Evolutionary conservation across 1,284 basidiomycete genomes (phyloP).

Genomic region (Cutaneotrichosporon curvatum): DNA sequence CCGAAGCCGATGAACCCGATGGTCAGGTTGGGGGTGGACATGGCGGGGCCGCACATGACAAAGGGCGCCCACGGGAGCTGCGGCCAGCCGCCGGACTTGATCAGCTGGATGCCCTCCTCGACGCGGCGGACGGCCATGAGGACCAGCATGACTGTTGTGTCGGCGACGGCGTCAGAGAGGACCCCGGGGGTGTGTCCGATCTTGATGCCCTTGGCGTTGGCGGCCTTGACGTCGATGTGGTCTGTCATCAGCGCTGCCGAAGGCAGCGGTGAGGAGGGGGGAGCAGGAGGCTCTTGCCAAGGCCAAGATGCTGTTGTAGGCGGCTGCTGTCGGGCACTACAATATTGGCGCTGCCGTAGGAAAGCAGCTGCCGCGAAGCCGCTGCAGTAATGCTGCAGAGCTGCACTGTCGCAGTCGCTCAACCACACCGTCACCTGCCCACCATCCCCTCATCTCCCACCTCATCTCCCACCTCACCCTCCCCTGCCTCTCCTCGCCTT

Average conservation of each 20-base stretch:
- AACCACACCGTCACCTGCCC: too few species aligned
- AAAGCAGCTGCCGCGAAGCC: too few species aligned
- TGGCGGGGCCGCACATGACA: constrained; percentile 45
- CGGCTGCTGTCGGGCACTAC: too few species aligned
- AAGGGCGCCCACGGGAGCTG: constrained; percentile 69
- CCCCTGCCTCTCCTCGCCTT: too few species aligned
- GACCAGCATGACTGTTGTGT: constrained; percentile 76
- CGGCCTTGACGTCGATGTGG: constrained; percentile 63
- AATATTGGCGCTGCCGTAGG: too few species aligned
- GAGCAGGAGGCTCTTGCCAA: too few species aligned
- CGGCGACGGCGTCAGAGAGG: constrained; percentile 82
- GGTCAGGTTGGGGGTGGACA: constrained; percentile 52
- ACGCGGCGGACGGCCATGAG: constrained; percentile 82
- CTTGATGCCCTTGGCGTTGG: constrained; percentile 61
- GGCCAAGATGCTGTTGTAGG: too few species aligned
- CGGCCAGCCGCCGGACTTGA: constrained; percentile 65
- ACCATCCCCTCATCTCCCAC: too few species aligned
- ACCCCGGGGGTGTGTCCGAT: constrained; percentile 89
- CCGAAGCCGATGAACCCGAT: constrained; percentile 91
- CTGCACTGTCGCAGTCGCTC: too few species aligned
- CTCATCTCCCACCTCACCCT: neutral
- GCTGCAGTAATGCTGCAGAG: too few species aligned
- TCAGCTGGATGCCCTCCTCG: constrained; percentile 58
- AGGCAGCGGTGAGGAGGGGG: neutral
- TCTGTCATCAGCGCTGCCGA: constrained; percentile 47